Percentiles rank a stretch among this genome's conserved stretches.
Evolutionary conservation across 179 eudicot species (phyloP).

Genomic region (Drosera spatulata): DNA sequence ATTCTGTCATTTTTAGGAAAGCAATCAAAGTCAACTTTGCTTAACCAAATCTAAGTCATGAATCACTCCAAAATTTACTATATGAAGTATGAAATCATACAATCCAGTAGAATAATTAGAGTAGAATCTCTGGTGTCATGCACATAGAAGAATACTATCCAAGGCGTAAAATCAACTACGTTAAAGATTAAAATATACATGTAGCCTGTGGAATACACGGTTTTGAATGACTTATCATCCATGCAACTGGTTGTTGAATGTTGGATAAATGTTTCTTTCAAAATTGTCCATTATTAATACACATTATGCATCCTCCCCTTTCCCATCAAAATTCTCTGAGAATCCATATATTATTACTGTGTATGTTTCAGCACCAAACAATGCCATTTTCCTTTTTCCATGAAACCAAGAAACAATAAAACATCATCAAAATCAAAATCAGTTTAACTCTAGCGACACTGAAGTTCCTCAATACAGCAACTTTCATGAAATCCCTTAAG

Average conservation of each 20-base stretch:
- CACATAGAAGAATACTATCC: too few relatives aligned
- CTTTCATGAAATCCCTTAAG: slow-evolving; percentile 12
- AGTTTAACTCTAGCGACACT: not conserved
- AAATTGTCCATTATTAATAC: not conserved
- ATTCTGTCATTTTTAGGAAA: too few relatives aligned
- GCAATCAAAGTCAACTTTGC: too few relatives aligned
- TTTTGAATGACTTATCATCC: too few relatives aligned
- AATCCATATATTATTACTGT: not conserved
- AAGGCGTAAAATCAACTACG: too few relatives aligned
- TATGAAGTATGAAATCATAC: too few relatives aligned
- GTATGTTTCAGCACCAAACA: not conserved
- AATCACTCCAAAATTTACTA: too few relatives aligned
- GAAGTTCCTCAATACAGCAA: slow-evolving; percentile 9
- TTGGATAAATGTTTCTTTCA: not conserved
- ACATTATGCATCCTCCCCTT: not conserved
- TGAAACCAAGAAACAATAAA: not conserved
- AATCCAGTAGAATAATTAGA: too few relatives aligned
- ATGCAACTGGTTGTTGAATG: not conserved
- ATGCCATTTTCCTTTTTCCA: not conserved
- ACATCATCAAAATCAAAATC: not conserved
- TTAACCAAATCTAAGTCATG: too few relatives aligned
- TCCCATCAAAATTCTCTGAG: not conserved
- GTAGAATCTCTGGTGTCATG: too few relatives aligned
- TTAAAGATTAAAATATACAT: too few relatives aligned
- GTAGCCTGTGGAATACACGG: too few relatives aligned